A percentile compares a stretch with the other conserved stretches of the same genome.
phyloP scores from a whole-genome alignment of 139 green algal species.

The Desmodesmus armatus region DNA sequence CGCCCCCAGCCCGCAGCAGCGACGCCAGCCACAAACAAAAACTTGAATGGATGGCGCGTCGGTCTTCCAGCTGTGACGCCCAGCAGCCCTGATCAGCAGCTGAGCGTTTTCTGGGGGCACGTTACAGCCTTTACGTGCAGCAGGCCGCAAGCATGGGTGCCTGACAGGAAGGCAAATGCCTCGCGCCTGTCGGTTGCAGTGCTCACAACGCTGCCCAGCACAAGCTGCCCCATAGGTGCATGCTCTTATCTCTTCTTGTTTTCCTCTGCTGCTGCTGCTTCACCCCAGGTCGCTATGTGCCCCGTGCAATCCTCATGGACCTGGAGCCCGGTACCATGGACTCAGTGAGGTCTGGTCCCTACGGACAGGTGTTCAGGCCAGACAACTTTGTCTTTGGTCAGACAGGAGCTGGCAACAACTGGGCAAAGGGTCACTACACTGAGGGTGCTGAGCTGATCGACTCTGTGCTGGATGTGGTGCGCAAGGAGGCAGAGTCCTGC shows the following conservation, averaged over 20 bases:
- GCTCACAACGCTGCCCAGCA: too few relatives aligned
- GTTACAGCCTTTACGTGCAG: too few relatives aligned
- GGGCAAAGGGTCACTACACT: conserved; percentile 99
- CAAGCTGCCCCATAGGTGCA: too few relatives aligned
- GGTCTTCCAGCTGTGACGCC: not conserved
- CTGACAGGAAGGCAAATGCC: too few relatives aligned
- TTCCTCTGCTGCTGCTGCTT: too few relatives aligned
- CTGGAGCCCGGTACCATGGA: conserved; percentile 99
- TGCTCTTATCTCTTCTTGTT: not conserved
- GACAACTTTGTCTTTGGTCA: conserved; percentile 99
- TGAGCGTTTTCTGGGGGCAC: too few relatives aligned
- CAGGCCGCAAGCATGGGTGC: too few relatives aligned
- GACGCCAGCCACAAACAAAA: not conserved
- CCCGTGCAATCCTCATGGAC: conserved; percentile 97
- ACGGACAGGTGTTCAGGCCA: conserved; percentile 95
- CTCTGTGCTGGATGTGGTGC: conserved; percentile 97
- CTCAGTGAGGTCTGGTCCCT: conserved; percentile 95
- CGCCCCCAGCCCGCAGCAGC: not conserved
- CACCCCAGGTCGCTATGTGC: conserved; percentile 97
- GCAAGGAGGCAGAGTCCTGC: conserved; percentile 98
- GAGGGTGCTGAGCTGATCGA: conserved; percentile 99
- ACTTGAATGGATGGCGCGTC: not conserved
- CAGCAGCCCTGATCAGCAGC: too few relatives aligned
- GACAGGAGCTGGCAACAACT: conserved; percentile 98
- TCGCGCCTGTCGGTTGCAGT: too few relatives aligned